phyloP scores from a whole-genome alignment of 345 rosid genomes.

The Arabidopsis arenosa region DNA sequence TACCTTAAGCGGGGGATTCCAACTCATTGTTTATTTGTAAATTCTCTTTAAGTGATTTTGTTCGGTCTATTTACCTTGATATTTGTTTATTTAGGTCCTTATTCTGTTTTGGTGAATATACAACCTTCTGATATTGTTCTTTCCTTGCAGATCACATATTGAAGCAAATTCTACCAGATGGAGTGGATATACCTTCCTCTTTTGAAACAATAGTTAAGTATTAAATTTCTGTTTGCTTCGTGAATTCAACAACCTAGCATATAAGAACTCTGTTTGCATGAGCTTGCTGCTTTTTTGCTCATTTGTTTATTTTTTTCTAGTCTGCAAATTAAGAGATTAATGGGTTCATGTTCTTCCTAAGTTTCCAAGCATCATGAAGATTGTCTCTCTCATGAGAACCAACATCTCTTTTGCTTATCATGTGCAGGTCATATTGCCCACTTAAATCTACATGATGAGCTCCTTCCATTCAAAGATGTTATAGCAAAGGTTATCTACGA shows the following conservation, averaged over 20 bases:
- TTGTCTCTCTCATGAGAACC: constrained; percentile 31
- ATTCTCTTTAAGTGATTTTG: neutral
- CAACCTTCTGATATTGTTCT: constrained; percentile 28
- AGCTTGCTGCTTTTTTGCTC: constrained; percentile 8
- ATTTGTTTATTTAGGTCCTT: constrained; percentile 11
- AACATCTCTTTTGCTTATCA: constrained; percentile 29
- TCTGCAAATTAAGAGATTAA: neutral
- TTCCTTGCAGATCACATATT: constrained; percentile 70
- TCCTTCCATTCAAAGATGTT: constrained; percentile 80
- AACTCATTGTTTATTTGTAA: neutral
- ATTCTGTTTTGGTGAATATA: constrained; percentile 21
- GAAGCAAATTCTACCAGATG: constrained; percentile 88
- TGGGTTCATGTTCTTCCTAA: neutral
- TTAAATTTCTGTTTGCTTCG: constrained; percentile 35
- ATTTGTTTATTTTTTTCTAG: constrained; percentile 18
- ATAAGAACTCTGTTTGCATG: constrained; percentile 12
- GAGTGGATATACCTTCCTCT: constrained; percentile 91
- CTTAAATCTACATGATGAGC: constrained; percentile 84
- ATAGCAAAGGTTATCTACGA: constrained; percentile 93
- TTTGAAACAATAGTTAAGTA: constrained; percentile 94
- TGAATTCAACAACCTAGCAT: constrained; percentile 3
- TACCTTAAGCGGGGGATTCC: constrained; percentile 5
- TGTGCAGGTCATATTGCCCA: constrained; percentile 95
- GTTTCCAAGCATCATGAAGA: constrained; percentile 13
- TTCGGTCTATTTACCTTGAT: constrained; percentile 6